Base-by-base conservation (phyloP, 2,329 filamentous ascomycete species). In the Diaporthe ampelina region DNA sequence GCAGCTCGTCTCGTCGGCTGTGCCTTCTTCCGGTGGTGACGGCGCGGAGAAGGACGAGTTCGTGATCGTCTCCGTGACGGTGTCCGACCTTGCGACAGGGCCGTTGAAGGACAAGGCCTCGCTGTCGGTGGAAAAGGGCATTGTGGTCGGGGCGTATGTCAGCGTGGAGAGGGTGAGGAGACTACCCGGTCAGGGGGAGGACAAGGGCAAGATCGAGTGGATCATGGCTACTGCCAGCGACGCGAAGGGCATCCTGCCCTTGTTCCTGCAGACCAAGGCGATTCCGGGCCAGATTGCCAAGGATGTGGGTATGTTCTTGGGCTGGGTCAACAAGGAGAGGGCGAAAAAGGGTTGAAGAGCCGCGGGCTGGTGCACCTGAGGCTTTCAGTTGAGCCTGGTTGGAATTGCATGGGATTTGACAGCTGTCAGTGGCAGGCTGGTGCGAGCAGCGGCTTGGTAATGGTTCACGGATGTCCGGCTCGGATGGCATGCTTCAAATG, bases 181-280 rank as follows among this genome's bases (percentile, higher is more conserved):
- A 78, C 75, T 88, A 5, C 81, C 81, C 7, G 80, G 78, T 29
- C 52, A 35, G n/a, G 5, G 76, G 74, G 74, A 72, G 8, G 77
- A 73, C 6, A 80, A 78, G n/a, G 83, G 84, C 0, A 81, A 83
- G 24, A 86, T 94, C 61, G 91, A 93, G 81, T 97, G 94, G 94
- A 85, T 92, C 74, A 95, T 96, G 93, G 93, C 91, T 11, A 95
- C 94, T 13, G 89, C 91, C 15, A 93, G 91, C 74, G 90, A 95
- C 81, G 94, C 94, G 0, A 87, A 87, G 71, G 94, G 94, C 0
- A 82, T 88, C 37, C 79, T 95, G 73, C 94, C 94, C 0, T 85
- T 88, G 80, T 91, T 87, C 85, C 80, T 93, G 77, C 93, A 95
- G 85, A 91, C 90, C 76, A 78, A 89, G 80, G 90, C 88, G 4